phyloP scores from a whole-genome alignment of 257 asterid genomes.

The Fraxinus cuspidata region DNA sequence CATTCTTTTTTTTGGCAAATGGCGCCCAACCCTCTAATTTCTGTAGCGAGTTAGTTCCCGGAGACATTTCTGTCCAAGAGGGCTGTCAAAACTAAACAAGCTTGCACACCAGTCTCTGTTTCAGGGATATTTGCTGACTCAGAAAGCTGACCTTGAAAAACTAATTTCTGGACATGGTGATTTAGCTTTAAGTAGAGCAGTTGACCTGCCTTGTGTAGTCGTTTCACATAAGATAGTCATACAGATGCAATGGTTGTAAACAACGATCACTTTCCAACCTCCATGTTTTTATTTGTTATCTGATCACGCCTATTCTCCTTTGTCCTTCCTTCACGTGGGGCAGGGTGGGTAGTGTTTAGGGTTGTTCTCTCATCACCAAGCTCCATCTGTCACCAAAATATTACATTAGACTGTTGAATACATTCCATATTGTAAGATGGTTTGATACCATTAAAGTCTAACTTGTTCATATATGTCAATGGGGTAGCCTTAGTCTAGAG shows the following conservation, averaged over 20 bases:
- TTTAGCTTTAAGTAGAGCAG: not conserved
- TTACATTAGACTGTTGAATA: not conserved
- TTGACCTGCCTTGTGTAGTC: not conserved
- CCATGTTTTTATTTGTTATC: not conserved
- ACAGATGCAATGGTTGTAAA: not conserved
- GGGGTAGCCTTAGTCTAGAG: not conserved
- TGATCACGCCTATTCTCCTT: not conserved
- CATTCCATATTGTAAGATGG: not conserved
- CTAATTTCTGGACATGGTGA: not conserved
- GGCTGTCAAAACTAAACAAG: not conserved
- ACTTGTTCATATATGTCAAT: not conserved
- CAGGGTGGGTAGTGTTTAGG: not conserved
- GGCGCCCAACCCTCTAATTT: not conserved
- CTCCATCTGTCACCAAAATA: not conserved
- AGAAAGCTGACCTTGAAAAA: not conserved
- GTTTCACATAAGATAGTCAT: not conserved
- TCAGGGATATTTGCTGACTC: not conserved
- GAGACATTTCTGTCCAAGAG: not conserved
- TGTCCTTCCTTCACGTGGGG: not conserved
- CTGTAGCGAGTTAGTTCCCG: not conserved
- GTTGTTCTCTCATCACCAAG: not conserved
- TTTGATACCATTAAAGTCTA: not conserved
- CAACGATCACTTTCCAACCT: not conserved
- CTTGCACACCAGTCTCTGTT: not conserved
- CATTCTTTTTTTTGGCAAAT: not conserved